Base-by-base conservation (phyloP, 2,329 filamentous ascomycete genomes). In the Xylariaceae sp. region DNA sequence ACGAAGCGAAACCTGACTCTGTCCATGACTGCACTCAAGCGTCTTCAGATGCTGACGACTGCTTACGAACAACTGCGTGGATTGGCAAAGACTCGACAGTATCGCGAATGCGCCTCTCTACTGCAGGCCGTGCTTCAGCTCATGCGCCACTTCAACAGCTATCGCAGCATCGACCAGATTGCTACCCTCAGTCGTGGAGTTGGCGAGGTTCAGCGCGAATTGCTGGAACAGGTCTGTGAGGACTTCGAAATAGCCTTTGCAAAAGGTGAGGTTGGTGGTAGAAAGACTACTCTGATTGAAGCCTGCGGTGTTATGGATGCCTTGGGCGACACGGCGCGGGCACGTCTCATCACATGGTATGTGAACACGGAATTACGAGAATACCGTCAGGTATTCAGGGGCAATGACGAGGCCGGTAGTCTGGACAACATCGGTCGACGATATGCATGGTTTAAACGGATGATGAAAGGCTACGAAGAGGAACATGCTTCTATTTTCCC, bases 81-180 rank as follows among this genome's bases (percentile, higher is more conserved):
- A 2, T 79, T 97, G 66, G 88, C 90, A 66, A 89, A 89, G 74
- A 88, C 89, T 42, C 82, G 93, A 58, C 94, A 99, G 74, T 99
- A 99, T 74, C 82, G 90, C 64, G 94, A 99, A 73, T 97, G 94
- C 72, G 92, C 93, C 13, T 92, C 95, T 69, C 80, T 99, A 61
- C 80, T 99, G 59, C 91, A 96, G 77, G 94, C 94, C 8, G 94
- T 99, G 37, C 84, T 99, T 60, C 94, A 99, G 81, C 86, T 99
- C 51, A 97, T 97, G 89, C 90, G 90, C 66, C 92, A 99, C 76
- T 99, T 99, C 82, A 96, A 96, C 77, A 95, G 90, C 74, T 99
- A 97, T 74, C 82, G 94, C 60, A 96, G 92, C 68, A 97, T 99
- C 68, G 93, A 97, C 72, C 94, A 99, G 80, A 97, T 99, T 72